Evolutionary conservation across 805 yeast genomes (phyloP).

Genomic region (Metschnikowia cerradonensis): DNA sequence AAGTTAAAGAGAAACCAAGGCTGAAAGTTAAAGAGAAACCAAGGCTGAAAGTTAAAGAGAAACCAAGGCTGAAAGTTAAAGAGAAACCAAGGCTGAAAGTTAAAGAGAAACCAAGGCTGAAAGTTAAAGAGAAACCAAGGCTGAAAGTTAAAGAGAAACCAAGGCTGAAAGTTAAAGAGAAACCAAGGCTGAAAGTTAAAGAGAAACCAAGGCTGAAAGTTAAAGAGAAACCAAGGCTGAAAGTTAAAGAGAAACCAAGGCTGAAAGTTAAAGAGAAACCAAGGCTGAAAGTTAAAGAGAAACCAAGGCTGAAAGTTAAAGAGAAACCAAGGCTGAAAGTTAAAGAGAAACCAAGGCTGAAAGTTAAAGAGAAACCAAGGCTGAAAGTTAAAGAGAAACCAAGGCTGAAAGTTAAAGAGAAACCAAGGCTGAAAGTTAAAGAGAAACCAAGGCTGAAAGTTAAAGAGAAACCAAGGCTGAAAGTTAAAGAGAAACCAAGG

Average conservation of each 20-base stretch:
- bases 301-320: background rate
- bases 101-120: no score
- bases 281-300: no score
- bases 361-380: background rate
- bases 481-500: conserved; percentile 17
- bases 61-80: background rate
- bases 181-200: no score
- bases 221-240: background rate
- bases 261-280: background rate
- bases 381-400: no score
- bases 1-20: no score
- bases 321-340: no score
- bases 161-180: background rate
- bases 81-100: no score
- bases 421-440: background rate
- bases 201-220: no score
- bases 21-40: background rate
- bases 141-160: no score
- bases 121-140: background rate
- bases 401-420: background rate
- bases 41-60: no score
- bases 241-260: no score
- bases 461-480: conserved; percentile 18
- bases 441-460: conserved; percentile 16
- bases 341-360: no score